These are phyloP conservation scores for Spinacia oleracea DNA, from an alignment of 179 eudicot genomes.

Conservation along the genomic window DNA sequence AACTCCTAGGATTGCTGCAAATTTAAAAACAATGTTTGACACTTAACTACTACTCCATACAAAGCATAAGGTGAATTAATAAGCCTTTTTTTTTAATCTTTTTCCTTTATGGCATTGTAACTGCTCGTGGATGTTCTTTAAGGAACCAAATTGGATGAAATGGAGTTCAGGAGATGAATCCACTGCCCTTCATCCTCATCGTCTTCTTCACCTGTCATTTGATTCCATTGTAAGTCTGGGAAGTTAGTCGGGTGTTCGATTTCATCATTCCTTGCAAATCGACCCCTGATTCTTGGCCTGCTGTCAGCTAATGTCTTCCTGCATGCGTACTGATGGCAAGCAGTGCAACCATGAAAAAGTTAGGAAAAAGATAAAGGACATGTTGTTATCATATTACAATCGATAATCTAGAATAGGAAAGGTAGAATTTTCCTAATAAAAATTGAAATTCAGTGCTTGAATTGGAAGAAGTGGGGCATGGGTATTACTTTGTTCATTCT, in stretches of 20 bases:
- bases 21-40: background rate
- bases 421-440: background rate
- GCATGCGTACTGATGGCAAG: slow-evolving; percentile 63
- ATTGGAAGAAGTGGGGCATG: no score
- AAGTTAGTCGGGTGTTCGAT: slow-evolving; percentile 33
- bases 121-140: slow-evolving; percentile 16
- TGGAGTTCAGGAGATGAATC: slow-evolving; percentile 49
- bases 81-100: slow-evolving; percentile 15
- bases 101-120: slow-evolving; percentile 9
- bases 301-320: slow-evolving; percentile 96
- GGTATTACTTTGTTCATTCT: background rate
- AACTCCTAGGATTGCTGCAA: background rate
- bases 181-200: slow-evolving; percentile 58
- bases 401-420: background rate
- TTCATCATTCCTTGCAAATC: slow-evolving; percentile 83
- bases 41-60: no score
- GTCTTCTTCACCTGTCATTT: slow-evolving; percentile 43
- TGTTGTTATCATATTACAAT: background rate
- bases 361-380: background rate
- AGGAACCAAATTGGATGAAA: slow-evolving; percentile 45
- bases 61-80: slow-evolving; percentile 20
- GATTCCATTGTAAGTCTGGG: slow-evolving; percentile 44
- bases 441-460: slow-evolving; percentile 3
- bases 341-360: slow-evolving; percentile 13
- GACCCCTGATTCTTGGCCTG: slow-evolving; percentile 80